Base-by-base conservation (phyloP, 2,329 filamentous ascomycete species). In the Pseudonectria buxi region DNA sequence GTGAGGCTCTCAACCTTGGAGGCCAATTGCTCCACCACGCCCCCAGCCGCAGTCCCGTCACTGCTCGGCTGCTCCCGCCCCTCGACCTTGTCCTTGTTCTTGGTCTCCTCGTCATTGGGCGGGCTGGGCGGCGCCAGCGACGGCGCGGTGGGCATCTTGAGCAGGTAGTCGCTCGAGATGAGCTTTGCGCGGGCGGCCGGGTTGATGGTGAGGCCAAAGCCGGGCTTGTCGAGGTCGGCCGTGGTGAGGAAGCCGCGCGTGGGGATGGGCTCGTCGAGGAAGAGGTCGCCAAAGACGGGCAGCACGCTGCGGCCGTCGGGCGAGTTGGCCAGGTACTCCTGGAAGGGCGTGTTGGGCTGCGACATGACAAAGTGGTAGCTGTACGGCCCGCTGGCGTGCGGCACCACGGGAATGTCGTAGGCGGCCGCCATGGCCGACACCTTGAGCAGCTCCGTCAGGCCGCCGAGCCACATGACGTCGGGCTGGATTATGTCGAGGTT, bases 391-490 rank as follows among this genome's bases (percentile, higher is more conserved):
- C 84, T 92, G 29, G 89, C 89, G 57, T 95, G 89, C n/a, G 89
- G 89, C 11, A 95, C 86, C 12, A 95, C 88, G 10, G 89, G 89
- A 41, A 95, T 84, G 55, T 95, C 89, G 62, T 95, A 95, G 14
- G 89, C 89, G 4, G 88, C 78, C 4, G 89, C 89, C 77, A 94
- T 83, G 35, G 88, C 83, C 12, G 87, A 76, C 34, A 95, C 83
- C 64, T 87, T 92, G 47, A 95, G 78, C 39, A 95, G 73, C 64
- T 95, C 89, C 1, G 89, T 95, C 71, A 95, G 62, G 43, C 89
- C 89, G 44, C 89, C 89, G 11, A 95, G 79, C 89, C 89, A 95
- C 89, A 95, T 95, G 45, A 95, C 88, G 56, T 95, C 89, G 11
- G 89, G 89, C 65, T 95, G 89, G 53, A 95, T 79, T 50, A 95